Evolutionary conservation across 805 yeast genomes (phyloP).

Genomic region (Debaryomyces tyrocola): DNA sequence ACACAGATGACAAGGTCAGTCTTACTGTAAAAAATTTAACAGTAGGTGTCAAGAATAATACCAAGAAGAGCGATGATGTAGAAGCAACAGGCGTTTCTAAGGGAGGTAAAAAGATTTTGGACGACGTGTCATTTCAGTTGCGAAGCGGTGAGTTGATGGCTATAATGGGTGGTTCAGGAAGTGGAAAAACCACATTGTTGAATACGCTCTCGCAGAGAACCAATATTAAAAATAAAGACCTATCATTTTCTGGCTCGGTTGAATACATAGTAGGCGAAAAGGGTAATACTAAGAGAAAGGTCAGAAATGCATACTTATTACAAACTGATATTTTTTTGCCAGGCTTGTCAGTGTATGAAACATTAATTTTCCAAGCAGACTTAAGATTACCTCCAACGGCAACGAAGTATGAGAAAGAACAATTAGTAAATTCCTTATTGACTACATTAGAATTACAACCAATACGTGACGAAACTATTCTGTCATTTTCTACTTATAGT

Average conservation of each 20-base stretch:
- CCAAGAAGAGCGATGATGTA: slow-evolving; percentile 1
- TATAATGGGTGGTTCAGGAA: slow-evolving; percentile 84
- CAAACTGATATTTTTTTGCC: slow-evolving; percentile 77
- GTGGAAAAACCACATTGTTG: slow-evolving; percentile 80
- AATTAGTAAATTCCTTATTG: slow-evolving; percentile 59
- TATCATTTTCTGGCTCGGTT: slow-evolving; percentile 45
- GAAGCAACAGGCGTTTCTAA: not conserved
- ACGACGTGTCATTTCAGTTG: slow-evolving; percentile 57
- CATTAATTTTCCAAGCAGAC: slow-evolving; percentile 68
- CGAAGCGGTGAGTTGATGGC: slow-evolving; percentile 68
- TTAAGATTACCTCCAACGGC: slow-evolving; percentile 56
- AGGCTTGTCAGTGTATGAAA: slow-evolving; percentile 70
- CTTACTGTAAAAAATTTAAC: slow-evolving; percentile 18
- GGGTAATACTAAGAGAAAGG: slow-evolving; percentile 7
- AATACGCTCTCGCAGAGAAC: slow-evolving; percentile 62
- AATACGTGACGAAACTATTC: slow-evolving; percentile 59
- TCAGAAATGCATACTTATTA: slow-evolving; percentile 60
- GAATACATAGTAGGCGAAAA: slow-evolving; percentile 20
- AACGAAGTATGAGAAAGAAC: slow-evolving; percentile 40
- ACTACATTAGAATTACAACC: slow-evolving; percentile 65
- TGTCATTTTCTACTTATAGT: slow-evolving; percentile 41
- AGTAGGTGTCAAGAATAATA: slow-evolving; percentile 13
- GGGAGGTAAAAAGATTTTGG: slow-evolving; percentile 19
- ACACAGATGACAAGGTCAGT: slow-evolving; percentile 42
- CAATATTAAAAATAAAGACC: slow-evolving; percentile 36